A percentile compares a stretch with the other conserved stretches of the same genome.
Evolutionary conservation across 345 rosid genomes (phyloP).

Genomic region (Melaleuca alternifolia): DNA sequence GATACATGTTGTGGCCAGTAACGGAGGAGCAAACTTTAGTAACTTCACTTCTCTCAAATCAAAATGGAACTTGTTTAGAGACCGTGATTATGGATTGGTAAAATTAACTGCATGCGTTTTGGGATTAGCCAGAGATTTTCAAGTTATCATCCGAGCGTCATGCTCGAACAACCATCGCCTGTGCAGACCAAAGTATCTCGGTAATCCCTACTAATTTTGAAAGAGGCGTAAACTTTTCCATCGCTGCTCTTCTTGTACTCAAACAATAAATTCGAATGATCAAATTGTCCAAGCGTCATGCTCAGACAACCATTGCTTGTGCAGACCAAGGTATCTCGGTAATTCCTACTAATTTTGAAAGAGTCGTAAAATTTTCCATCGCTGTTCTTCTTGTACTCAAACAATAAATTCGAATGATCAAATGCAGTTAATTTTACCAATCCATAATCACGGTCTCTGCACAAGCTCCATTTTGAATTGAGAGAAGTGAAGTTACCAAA

Average conservation of each 20-base stretch:
- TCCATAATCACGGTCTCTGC: slow-evolving; percentile 56
- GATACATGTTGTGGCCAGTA: slow-evolving; percentile 73
- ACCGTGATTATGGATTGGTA: slow-evolving; percentile 61
- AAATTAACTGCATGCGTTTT: slow-evolving; percentile 73
- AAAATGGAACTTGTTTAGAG: slow-evolving; percentile 64
- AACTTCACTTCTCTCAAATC: slow-evolving; percentile 32
- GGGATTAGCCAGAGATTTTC: no score
- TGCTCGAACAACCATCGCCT: no score
- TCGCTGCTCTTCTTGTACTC: slow-evolving; percentile 85
- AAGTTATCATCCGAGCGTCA: no score
- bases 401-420: slow-evolving; percentile 59
- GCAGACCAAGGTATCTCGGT: slow-evolving; percentile 71
- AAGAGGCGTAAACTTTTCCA: slow-evolving; percentile 64
- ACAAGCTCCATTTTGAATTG: slow-evolving; percentile 56
- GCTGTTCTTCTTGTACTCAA: slow-evolving; percentile 82
- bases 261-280: slow-evolving; percentile 62
- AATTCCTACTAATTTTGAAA: slow-evolving; percentile 71
- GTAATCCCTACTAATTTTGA: slow-evolving; percentile 75
- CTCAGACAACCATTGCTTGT: slow-evolving; percentile 55
- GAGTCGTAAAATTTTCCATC: slow-evolving; percentile 66
- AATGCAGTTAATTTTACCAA: slow-evolving; percentile 73
- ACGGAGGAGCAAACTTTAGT: slow-evolving; percentile 61
- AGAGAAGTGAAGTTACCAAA: slow-evolving; percentile 34
- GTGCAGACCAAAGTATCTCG: slow-evolving; percentile 61
- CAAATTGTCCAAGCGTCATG: slow-evolving; percentile 40